phyloP scores from a whole-genome alignment of 768 basidiomycete species.

The Calocera viscosa region DNA sequence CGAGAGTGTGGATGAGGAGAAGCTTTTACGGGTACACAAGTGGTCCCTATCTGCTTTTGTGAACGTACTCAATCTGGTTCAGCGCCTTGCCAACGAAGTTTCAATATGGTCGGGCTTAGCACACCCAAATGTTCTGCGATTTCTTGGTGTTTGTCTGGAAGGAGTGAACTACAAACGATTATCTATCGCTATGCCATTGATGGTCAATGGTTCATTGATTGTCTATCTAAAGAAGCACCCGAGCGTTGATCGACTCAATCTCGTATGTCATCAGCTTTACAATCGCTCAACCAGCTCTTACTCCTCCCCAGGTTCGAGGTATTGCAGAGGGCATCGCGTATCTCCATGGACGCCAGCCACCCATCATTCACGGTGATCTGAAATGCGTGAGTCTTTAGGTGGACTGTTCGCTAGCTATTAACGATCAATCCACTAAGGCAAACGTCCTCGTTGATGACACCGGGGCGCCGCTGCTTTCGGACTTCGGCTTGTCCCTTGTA shows the following conservation, averaged over 20 bases:
- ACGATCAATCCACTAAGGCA: background rate
- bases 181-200: constrained; percentile 56
- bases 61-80: constrained; percentile 2
- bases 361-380: constrained; percentile 49
- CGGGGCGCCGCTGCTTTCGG: background rate
- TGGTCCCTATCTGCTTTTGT: background rate
- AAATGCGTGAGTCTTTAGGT: constrained; percentile 36
- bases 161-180: constrained; percentile 33
- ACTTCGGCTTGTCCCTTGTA: background rate
- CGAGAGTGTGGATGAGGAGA: constrained; percentile 40
- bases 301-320: constrained; percentile 35
- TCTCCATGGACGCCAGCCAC: constrained; percentile 42
- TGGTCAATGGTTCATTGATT: constrained; percentile 44
- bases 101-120: constrained; percentile 46
- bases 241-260: constrained; percentile 33
- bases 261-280: constrained; percentile 30
- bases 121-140: constrained; percentile 43
- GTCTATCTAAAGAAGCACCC: constrained; percentile 37
- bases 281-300: background rate
- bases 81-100: constrained; percentile 48
- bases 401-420: background rate
- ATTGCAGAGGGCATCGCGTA: constrained; percentile 47
- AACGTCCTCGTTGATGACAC: background rate
- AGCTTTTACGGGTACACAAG: constrained; percentile 41
- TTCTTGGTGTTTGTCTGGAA: constrained; percentile 42